A percentile compares a stretch with the other conserved stretches of the same genome.
phyloP scores from a whole-genome alignment of 1,284 basidiomycete genomes.

The Austropuccinia psidii region DNA sequence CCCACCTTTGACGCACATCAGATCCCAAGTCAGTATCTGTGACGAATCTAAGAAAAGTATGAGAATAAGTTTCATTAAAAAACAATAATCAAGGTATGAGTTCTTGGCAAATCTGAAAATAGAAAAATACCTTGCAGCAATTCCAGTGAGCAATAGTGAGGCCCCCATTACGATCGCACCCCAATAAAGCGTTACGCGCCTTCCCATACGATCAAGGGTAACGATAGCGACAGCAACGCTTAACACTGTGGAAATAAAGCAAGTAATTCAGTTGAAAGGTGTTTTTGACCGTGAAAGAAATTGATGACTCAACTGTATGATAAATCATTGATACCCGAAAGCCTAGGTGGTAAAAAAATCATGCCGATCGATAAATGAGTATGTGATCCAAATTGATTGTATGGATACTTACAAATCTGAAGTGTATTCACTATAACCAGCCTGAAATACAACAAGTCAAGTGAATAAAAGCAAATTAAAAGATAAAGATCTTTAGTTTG shows the following conservation, averaged over 20 bases:
- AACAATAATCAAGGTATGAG: no score
- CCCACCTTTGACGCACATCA: constrained; percentile 7
- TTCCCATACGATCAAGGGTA: constrained; percentile 46
- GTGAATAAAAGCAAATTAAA: background rate
- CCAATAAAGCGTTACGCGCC: constrained; percentile 38
- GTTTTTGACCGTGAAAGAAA: background rate
- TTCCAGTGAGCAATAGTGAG: constrained; percentile 42
- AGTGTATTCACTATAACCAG: constrained; percentile 45
- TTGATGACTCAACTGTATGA: constrained; percentile 40
- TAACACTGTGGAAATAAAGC: constrained; percentile 11
- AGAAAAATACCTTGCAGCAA: constrained; percentile 27
- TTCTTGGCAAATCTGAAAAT: no score
- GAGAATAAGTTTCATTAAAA: background rate
- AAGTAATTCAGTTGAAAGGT: background rate
- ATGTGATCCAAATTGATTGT: no score
- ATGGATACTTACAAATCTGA: constrained; percentile 40
- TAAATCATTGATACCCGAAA: constrained; percentile 45
- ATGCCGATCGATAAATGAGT: no score
- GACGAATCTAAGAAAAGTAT: background rate
- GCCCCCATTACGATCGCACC: constrained; percentile 42
- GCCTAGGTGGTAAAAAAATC: background rate
- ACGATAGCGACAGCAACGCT: constrained; percentile 42
- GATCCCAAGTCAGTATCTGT: background rate
- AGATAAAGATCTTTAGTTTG: background rate
- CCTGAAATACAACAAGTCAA: constrained; percentile 16